Percentiles rank a stretch among this genome's conserved stretches.
These are phyloP conservation scores for Bonia amplexicaulis DNA, from an alignment of 176 grass and related monocot genomes.

Conservation along the genomic window DNA sequence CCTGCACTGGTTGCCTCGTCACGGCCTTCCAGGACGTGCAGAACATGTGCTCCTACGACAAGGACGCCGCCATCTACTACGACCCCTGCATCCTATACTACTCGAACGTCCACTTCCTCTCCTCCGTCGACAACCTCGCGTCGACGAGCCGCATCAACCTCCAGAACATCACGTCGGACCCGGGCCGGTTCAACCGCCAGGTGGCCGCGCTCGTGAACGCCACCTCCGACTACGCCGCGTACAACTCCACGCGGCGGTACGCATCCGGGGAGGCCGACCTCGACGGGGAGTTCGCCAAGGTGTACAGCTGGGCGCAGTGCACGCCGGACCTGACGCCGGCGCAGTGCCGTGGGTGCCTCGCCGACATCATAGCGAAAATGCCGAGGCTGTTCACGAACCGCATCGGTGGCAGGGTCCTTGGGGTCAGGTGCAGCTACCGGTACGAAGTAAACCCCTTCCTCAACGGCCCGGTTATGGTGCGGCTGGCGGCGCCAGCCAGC, in stretches of 20 bases:
- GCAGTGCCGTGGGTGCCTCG: constrained; percentile 39
- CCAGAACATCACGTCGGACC: not conserved
- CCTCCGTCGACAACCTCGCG: not conserved
- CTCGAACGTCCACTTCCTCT: constrained; percentile 17
- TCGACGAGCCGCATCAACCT: not conserved
- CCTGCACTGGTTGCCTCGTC: constrained; percentile 14
- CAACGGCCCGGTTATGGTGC: not conserved
- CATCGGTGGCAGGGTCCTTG: constrained; percentile 24
- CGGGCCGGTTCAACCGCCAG: no score
- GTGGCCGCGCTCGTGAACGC: not conserved
- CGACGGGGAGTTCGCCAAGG: constrained; percentile 7
- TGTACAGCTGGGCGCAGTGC: constrained; percentile 63
- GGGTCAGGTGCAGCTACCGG: constrained; percentile 35
- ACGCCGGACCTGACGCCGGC: constrained; percentile 28
- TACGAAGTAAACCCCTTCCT: constrained; percentile 35
- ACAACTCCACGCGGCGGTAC: constrained; percentile 33
- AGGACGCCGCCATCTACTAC: constrained; percentile 43
- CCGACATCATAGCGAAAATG: not conserved
- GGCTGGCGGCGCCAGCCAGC: not conserved
- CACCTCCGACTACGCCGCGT: constrained; percentile 29
- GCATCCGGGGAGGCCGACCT: constrained; percentile 36
- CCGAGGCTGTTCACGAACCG: not conserved
- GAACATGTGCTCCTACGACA: constrained; percentile 20
- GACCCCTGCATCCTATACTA: constrained; percentile 30
- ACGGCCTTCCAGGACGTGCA: constrained; percentile 21